Conservation (phyloP, 2,329 filamentous ascomycete species). For the Periconia sp. region DNA sequence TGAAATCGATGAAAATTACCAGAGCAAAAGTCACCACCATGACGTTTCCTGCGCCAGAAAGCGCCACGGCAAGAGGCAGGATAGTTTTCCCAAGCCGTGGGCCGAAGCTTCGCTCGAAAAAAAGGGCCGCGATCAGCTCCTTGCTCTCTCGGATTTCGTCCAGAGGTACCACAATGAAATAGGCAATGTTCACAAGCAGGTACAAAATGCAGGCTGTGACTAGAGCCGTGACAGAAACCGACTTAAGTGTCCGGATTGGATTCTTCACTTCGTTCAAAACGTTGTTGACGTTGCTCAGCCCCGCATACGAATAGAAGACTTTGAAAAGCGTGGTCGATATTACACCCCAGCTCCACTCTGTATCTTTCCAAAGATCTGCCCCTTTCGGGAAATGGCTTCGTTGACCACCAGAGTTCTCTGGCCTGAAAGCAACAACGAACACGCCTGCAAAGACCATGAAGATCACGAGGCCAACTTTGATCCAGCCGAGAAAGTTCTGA, state of each 20-base stretch:
- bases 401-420: constrained; percentile 15
- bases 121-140: constrained; percentile 68
- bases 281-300: constrained; percentile 68
- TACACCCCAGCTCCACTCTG: constrained; percentile 68
- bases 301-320: constrained; percentile 70
- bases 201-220: constrained; percentile 65
- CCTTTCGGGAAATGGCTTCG: constrained; percentile 43
- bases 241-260: constrained; percentile 65
- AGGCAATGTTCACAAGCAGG: constrained; percentile 65
- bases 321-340: constrained; percentile 68
- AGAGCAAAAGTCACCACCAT: constrained; percentile 71
- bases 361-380: constrained; percentile 63
- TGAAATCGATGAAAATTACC: constrained; percentile 44
- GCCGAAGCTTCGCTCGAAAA: constrained; percentile 68
- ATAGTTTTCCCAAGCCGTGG: constrained; percentile 58
- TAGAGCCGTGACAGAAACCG: constrained; percentile 62
- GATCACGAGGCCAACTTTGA: constrained; percentile 41
- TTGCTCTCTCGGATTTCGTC: constrained; percentile 68
- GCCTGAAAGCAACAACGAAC: constrained; percentile 36
- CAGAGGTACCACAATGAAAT: constrained; percentile 66
- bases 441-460: constrained; percentile 45
- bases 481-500: constrained; percentile 44
- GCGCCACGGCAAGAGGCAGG: constrained; percentile 65
- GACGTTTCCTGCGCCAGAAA: constrained; percentile 71
- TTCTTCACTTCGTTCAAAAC: constrained; percentile 72